These are phyloP conservation scores for Neoarthrinium moseri DNA, from an alignment of 2,329 filamentous ascomycete species.

Conservation along the genomic window DNA sequence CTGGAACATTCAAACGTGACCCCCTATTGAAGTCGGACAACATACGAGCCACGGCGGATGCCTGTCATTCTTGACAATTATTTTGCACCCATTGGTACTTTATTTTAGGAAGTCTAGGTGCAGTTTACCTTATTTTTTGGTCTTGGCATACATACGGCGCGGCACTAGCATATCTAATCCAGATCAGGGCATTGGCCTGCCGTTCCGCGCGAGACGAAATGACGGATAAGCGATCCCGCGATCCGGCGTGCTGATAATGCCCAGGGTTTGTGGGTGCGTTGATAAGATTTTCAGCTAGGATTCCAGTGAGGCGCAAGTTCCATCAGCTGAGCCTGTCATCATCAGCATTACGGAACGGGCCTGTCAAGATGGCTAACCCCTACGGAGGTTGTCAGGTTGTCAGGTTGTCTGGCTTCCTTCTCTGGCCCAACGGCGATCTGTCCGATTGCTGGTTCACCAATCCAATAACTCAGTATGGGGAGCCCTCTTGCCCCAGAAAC, in stretches of 20 bases:
- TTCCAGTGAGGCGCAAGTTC: background rate
- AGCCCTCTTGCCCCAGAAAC: too few species aligned
- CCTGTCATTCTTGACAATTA: conserved; percentile 9
- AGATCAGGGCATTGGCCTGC: conserved; percentile 5
- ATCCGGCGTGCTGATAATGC: conserved; percentile 1
- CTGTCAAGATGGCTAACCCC: background rate
- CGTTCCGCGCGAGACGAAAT: conserved; percentile 6
- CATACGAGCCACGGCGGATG: conserved; percentile 6
- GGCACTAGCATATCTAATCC: conserved; percentile 8
- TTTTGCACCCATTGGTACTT: conserved; percentile 7
- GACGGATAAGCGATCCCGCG: background rate
- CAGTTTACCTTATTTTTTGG: conserved; percentile 4
- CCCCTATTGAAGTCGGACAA: conserved; percentile 9
- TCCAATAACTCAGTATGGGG: too few species aligned
- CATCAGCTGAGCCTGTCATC: too few species aligned
- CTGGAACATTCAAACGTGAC: background rate
- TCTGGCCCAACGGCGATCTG: too few species aligned
- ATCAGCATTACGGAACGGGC: too few species aligned
- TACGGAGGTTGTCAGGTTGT: background rate
- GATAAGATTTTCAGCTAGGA: conserved; percentile 6
- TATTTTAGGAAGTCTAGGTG: conserved; percentile 9
- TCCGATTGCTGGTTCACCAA: too few species aligned
- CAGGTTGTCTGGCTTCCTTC: too few species aligned
- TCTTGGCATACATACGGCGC: conserved; percentile 1
- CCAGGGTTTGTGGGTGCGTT: background rate